These are phyloP conservation scores for Simmondsia chinensis DNA, from an alignment of 148 eudicot genomes.

Conservation along the genomic window DNA sequence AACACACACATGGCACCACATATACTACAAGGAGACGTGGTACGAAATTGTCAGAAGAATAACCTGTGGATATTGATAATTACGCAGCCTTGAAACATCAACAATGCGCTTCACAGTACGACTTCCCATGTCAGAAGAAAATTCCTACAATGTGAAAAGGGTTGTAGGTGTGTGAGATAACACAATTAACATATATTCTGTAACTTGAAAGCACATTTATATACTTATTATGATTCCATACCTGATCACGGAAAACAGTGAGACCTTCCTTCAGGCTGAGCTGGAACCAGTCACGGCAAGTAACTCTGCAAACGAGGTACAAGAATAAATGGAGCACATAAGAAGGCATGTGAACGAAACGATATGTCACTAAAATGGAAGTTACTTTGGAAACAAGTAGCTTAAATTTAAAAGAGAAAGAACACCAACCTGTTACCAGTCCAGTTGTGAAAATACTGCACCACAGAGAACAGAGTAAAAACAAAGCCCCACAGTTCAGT, in stretches of 20 bases:
- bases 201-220: background rate
- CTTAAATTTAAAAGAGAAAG: no score
- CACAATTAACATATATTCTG: background rate
- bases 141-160: slow-evolving; percentile 43
- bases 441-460: slow-evolving; percentile 99
- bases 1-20: no score
- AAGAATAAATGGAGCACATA: background rate
- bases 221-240: slow-evolving; percentile 11
- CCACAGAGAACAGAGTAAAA: slow-evolving; percentile 16
- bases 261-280: slow-evolving; percentile 98
- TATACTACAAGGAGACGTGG: no score
- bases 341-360: background rate
- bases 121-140: slow-evolving; percentile 98
- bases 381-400: background rate
- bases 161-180: background rate
- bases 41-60: background rate
- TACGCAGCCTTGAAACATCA: slow-evolving; percentile 94
- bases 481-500: slow-evolving; percentile 9
- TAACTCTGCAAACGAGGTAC: slow-evolving; percentile 54
- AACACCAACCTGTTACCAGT: slow-evolving; percentile 99
- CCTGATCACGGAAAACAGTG: slow-evolving; percentile 99
- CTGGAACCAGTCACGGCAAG: slow-evolving; percentile 99
- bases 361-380: background rate
- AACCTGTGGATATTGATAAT: slow-evolving; percentile 91
- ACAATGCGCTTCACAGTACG: slow-evolving; percentile 89